Evolutionary conservation across 208 protist genomes (phyloP).

Genomic region (Trypanosoma melophagium): DNA sequence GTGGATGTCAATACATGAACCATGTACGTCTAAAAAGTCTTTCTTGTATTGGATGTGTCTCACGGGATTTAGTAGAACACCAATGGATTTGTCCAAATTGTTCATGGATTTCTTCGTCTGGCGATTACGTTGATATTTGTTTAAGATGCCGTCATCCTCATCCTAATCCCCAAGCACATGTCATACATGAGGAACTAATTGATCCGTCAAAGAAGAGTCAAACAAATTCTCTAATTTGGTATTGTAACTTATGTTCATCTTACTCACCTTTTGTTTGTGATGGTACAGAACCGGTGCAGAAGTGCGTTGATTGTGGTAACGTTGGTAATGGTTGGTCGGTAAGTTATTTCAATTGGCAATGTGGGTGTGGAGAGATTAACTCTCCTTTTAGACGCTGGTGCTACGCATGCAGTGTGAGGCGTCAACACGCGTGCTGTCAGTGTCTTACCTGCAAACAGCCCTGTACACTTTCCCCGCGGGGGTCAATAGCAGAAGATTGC

Average conservation of each 20-base stretch:
- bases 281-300: background rate
- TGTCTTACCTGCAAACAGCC: constrained; percentile 18
- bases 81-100: constrained; percentile 60
- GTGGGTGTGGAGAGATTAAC: constrained; percentile 65
- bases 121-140: constrained; percentile 41
- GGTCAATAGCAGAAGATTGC: background rate
- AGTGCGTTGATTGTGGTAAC: constrained; percentile 18
- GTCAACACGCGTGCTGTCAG: constrained; percentile 17
- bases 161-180: constrained; percentile 13
- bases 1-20: constrained; percentile 55
- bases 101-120: constrained; percentile 32
- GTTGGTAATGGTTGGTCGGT: constrained; percentile 26
- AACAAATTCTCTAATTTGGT: constrained; percentile 11
- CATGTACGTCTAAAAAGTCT: background rate
- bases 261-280: constrained; percentile 6
- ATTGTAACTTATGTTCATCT: constrained; percentile 24
- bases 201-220: too few species aligned
- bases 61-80: constrained; percentile 33
- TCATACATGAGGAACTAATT: background rate
- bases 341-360: constrained; percentile 56
- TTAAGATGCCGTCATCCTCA: constrained; percentile 56
- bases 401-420: constrained; percentile 40
- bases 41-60: constrained; percentile 48
- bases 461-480: constrained; percentile 15
- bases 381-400: constrained; percentile 47